These are phyloP conservation scores for Pyrenophora seminiperda DNA, from an alignment of 2,329 filamentous ascomycete genomes.

Conservation along the genomic window DNA sequence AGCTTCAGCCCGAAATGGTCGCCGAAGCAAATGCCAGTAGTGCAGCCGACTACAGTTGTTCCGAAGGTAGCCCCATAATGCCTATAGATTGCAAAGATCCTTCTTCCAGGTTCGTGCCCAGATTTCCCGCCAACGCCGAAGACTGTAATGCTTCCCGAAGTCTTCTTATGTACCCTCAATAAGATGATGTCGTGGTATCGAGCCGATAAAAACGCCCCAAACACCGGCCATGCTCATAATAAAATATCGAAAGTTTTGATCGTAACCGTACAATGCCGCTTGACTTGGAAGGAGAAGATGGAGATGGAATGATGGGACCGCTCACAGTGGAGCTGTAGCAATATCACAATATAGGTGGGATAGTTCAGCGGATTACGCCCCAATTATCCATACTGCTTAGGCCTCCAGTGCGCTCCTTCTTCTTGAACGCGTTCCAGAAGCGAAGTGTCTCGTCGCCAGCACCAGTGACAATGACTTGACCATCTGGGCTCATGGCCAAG, in stretches of 20 bases:
- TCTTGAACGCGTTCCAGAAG: slow-evolving; percentile 96
- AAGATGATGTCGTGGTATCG: slow-evolving; percentile 14
- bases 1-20: slow-evolving; percentile 8
- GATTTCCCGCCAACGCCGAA: neutral
- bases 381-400: slow-evolving; percentile 68
- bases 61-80: slow-evolving; percentile 2
- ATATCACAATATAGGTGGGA: slow-evolving; percentile 1
- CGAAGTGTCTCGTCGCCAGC: slow-evolving; percentile 94
- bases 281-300: slow-evolving; percentile 1
- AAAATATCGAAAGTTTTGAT: slow-evolving; percentile 1
- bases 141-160: neutral
- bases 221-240: slow-evolving; percentile 12
- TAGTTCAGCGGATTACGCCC: slow-evolving; percentile 72
- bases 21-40: slow-evolving; percentile 19
- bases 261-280: slow-evolving; percentile 15
- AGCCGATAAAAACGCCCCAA: slow-evolving; percentile 8
- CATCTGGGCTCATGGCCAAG: slow-evolving; percentile 95
- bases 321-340: neutral
- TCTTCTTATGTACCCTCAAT: neutral
- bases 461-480: slow-evolving; percentile 89
- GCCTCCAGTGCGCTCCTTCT: slow-evolving; percentile 71
- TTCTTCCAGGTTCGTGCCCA: slow-evolving; percentile 42
- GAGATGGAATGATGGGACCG: neutral
- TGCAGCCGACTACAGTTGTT: neutral
- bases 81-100: neutral